These are phyloP conservation scores for Mycena rebaudengoi DNA, from an alignment of 768 basidiomycete species.

Conservation along the genomic window DNA sequence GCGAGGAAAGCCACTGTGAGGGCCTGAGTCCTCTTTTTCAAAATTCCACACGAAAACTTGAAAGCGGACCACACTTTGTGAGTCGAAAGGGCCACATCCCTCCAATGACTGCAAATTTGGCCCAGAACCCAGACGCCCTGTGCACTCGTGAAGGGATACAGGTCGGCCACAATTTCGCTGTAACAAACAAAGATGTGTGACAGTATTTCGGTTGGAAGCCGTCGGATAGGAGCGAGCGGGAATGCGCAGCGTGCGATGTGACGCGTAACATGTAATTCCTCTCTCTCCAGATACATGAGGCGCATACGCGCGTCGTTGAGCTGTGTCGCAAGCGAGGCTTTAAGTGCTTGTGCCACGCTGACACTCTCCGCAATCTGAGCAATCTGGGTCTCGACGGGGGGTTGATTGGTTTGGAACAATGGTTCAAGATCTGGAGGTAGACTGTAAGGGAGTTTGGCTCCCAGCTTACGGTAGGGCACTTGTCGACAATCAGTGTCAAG, in stretches of 20 bases:
- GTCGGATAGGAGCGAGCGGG: constrained; percentile 1
- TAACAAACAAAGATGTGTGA: background rate
- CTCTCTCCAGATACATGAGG: background rate
- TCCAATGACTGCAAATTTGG: constrained; percentile 17
- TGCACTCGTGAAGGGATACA: background rate
- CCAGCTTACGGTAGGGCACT: too few relatives aligned
- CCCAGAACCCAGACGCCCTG: background rate
- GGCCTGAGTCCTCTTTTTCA: too few relatives aligned
- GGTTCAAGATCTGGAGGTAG: background rate
- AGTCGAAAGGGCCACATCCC: background rate
- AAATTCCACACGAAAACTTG: background rate
- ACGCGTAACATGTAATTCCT: constrained; percentile 1
- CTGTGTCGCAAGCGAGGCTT: background rate
- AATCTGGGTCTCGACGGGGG: background rate
- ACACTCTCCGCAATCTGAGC: background rate
- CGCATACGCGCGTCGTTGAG: background rate
- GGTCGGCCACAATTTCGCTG: background rate
- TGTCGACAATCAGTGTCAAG: too few relatives aligned
- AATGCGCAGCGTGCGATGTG: constrained; percentile 8
- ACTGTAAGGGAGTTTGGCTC: background rate
- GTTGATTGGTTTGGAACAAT: background rate
- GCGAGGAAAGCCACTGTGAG: background rate
- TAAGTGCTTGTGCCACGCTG: background rate
- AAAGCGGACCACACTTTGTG: background rate
- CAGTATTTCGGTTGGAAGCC: constrained; percentile 4